Conservation (phyloP, 495 filamentous ascomycete species). For the Talaromyces proteolyticus region DNA sequence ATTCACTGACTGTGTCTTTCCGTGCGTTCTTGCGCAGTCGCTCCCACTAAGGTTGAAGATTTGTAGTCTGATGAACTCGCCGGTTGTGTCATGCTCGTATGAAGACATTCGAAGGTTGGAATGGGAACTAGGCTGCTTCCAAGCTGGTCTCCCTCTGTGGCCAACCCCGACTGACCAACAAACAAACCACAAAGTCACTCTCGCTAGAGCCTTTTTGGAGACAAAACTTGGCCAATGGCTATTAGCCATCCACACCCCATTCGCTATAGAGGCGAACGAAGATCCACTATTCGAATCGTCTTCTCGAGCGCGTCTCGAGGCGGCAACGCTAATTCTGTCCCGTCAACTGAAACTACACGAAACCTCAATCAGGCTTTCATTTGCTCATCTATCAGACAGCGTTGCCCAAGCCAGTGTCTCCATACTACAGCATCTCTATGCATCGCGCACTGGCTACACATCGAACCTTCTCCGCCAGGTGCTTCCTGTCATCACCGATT, state of each 20-base stretch:
- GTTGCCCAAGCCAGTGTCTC: constrained; percentile 33
- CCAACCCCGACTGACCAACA: constrained; percentile 10
- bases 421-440: constrained; percentile 30
- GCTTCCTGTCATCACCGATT: constrained; percentile 30
- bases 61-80: constrained; percentile 35
- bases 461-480: constrained; percentile 2
- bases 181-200: constrained; percentile 22
- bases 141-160: constrained; percentile 33
- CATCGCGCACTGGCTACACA: constrained; percentile 5
- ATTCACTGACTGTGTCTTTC: constrained; percentile 35
- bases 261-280: constrained; percentile 31
- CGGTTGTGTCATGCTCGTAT: constrained; percentile 35
- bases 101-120: constrained; percentile 38
- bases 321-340: constrained; percentile 32
- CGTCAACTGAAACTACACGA: constrained; percentile 29
- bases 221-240: constrained; percentile 31
- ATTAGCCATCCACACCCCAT: constrained; percentile 36
- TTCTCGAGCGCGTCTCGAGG: constrained; percentile 30
- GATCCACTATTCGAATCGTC: constrained; percentile 35
- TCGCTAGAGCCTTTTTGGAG: constrained; percentile 29
- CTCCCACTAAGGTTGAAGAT: constrained; percentile 31
- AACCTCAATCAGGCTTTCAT: constrained; percentile 26
- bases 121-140: constrained; percentile 30
- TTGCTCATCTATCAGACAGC: constrained; percentile 34
- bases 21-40: constrained; percentile 23